Percentiles rank a stretch among this genome's conserved stretches.
Conservation (phyloP, 305 asterid species). For the Rubia occidens region DNA sequence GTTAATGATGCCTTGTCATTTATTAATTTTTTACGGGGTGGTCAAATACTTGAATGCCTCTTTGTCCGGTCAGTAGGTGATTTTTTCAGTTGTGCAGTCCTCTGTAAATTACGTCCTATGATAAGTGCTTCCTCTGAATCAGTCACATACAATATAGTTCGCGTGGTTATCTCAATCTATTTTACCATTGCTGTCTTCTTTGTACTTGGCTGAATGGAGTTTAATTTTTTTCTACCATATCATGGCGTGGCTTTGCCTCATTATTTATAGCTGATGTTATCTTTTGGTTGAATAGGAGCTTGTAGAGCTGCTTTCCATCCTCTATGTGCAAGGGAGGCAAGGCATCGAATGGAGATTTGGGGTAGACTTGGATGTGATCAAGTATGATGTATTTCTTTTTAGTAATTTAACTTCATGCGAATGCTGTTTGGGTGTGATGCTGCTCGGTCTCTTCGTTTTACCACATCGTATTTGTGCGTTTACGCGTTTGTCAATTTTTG, state of each 20-base stretch:
- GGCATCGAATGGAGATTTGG: slow-evolving; percentile 96
- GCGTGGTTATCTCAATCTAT: neutral
- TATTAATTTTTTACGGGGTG: no score
- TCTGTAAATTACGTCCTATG: neutral
- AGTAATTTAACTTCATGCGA: neutral
- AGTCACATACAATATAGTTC: neutral
- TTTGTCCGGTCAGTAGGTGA: neutral
- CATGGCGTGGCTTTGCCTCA: neutral
- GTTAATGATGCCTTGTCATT: neutral
- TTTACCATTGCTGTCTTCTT: neutral
- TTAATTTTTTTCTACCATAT: neutral
- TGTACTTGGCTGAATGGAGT: neutral
- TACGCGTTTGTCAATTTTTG: neutral
- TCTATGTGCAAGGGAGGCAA: slow-evolving; percentile 92
- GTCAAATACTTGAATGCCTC: no score
- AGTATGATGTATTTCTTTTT: slow-evolving; percentile 39
- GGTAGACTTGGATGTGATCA: slow-evolving; percentile 88
- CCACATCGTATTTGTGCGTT: no score
- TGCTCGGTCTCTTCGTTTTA: neutral
- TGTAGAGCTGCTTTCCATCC: slow-evolving; percentile 98
- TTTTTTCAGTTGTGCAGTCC: no score
- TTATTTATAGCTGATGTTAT: slow-evolving; percentile 20
- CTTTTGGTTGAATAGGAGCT: slow-evolving; percentile 58
- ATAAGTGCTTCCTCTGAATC: neutral
- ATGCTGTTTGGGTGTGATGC: neutral